Base-by-base conservation (phyloP, 2,329 filamentous ascomycete species). In the Thermochaetoides dissita region DNA sequence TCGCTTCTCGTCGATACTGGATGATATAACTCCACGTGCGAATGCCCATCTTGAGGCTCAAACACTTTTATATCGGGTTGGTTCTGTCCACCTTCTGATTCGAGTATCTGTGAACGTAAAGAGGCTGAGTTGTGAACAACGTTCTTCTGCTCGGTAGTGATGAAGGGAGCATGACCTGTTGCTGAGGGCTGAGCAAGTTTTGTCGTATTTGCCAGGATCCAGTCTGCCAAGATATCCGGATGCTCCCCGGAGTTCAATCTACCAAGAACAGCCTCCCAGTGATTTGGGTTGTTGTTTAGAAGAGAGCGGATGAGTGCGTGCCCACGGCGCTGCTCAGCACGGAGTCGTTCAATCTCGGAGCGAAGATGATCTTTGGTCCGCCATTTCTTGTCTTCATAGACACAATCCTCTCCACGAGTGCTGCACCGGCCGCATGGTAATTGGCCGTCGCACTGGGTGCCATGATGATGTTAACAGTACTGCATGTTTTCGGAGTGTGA, bases 381-480 rank as follows among this genome's bases (percentile, higher is more conserved):
- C 51, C 50, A 53, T 39, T 51, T 55, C 39, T 53, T 53, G 46
- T 52, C 51, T 31, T 55, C 51, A 40, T 53, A 55, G 8, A 38
- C 34, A 40, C 53, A 55, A 37, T 55, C 49, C 29, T 55, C 53
- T 8, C 49, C 51, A 8, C 51, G 45, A 8, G 50, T 49, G 29
- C 43, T 39, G 40, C 53, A 55, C 34, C 51, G 44, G 29, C 47
- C 46, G 40, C 53, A 55, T n/a, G 53, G 51, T n/a, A 46, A 42
- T 29, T 48, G 44, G 30, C 53, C 51, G 42, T 55, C 53, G 39
- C 53, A 55, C 53, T 24, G 17, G 17, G 17, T 55, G 29, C 8
- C 9, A 24, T 8, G 11, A 7, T 7, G 8, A 12, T 41, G 45
- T 51, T 28, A 51, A 45, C 34, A 24, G 17, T 24, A 24, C 17